phyloP scores from a whole-genome alignment of 257 asterid genomes.

The Jacaranda mimosifolia region DNA sequence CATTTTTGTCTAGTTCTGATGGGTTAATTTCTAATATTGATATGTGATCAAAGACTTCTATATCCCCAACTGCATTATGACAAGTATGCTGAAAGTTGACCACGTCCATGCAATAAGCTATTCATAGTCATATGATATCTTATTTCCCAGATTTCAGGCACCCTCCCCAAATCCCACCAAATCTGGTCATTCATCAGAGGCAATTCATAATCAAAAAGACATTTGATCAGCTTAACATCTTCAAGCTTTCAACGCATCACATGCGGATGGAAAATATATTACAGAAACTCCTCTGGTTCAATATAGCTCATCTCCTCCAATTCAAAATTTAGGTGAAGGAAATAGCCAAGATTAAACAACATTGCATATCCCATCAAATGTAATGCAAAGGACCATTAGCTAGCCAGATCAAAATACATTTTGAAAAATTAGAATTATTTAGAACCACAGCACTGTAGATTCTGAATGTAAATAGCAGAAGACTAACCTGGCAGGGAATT shows the following conservation, averaged over 20 bases:
- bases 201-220: neutral
- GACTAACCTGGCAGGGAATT: constrained; percentile 94
- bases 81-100: neutral
- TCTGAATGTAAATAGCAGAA: constrained; percentile 24
- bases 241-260: constrained; percentile 2
- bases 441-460: constrained; percentile 6
- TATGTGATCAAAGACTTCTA: neutral
- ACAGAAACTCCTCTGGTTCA: constrained; percentile 4
- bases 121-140: neutral
- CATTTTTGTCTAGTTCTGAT: neutral
- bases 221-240: neutral
- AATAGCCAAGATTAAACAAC: constrained; percentile 12
- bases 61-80: neutral
- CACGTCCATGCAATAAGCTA: neutral
- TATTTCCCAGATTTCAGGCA: neutral
- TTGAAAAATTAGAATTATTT: constrained; percentile 1
- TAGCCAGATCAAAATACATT: constrained; percentile 19
- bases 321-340: constrained; percentile 7
- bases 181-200: neutral
- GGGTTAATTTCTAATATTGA: neutral
- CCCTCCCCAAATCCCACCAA: neutral
- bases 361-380: neutral
- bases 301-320: neutral
- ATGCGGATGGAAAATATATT: neutral
- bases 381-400: neutral